phyloP scores from a whole-genome alignment of 140 eudicot genomes.

The Senecio squalidus region DNA sequence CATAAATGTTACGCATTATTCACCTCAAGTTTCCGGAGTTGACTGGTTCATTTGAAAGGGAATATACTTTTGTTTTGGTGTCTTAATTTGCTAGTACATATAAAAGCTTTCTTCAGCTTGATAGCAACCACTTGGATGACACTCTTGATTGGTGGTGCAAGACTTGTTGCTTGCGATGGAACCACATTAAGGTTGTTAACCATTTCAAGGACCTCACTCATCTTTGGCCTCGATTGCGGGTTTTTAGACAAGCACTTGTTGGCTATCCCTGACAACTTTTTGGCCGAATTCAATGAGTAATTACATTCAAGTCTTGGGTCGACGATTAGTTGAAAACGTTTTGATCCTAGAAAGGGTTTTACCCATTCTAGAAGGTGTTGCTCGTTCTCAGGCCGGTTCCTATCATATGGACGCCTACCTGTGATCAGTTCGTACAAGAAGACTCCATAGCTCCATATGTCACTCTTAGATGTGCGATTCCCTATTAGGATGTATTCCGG shows the following conservation, averaged over 20 bases:
- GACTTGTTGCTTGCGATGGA: not conserved
- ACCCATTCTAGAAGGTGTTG: not conserved
- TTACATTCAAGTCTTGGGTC: not conserved
- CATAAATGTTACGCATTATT: too few relatives aligned
- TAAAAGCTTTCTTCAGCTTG: not conserved
- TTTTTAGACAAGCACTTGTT: not conserved
- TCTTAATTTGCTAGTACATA: not conserved
- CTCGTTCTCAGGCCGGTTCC: not conserved
- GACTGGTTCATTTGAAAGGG: too few relatives aligned
- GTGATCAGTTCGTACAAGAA: not conserved
- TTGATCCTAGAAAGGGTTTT: not conserved
- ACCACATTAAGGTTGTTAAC: not conserved
- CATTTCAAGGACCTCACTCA: not conserved
- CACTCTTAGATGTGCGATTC: not conserved
- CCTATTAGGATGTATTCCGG: not conserved
- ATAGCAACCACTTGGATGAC: not conserved
- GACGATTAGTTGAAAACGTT: not conserved
- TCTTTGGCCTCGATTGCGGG: not conserved
- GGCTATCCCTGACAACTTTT: not conserved
- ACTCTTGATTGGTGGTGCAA: not conserved
- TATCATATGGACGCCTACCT: not conserved
- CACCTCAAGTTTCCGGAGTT: too few relatives aligned
- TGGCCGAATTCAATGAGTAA: not conserved
- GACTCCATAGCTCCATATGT: not conserved
- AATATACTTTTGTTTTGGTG: not conserved